These are phyloP conservation scores for Yamadazyma epiphylla DNA, from an alignment of 1,139 yeast species.

Conservation along the genomic window DNA sequence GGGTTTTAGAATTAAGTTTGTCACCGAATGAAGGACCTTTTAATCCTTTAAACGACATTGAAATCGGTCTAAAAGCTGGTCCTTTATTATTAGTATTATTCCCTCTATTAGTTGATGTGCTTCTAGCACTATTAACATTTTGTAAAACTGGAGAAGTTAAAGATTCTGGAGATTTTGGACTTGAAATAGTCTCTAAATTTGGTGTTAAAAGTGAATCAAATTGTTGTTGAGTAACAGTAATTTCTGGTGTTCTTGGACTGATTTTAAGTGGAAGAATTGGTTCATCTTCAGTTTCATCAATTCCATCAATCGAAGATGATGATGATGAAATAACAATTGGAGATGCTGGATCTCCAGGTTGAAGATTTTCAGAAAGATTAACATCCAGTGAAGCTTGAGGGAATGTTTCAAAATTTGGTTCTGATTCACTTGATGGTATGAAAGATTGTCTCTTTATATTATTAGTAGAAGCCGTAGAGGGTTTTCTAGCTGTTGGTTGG, in stretches of 20 bases:
- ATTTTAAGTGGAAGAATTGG: slow-evolving; percentile 1
- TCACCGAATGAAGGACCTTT: slow-evolving; percentile 53
- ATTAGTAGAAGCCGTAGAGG: neutral
- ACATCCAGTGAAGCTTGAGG: neutral
- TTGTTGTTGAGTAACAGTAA: slow-evolving; percentile 12
- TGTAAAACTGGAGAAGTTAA: slow-evolving; percentile 11
- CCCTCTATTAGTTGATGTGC: neutral
- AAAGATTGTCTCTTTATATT: neutral
- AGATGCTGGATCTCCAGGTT: slow-evolving; percentile 4
- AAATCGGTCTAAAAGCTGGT: slow-evolving; percentile 46
- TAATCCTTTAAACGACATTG: slow-evolving; percentile 66
- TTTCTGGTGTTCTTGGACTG: slow-evolving; percentile 10
- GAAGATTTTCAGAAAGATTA: neutral
- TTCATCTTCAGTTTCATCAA: slow-evolving; percentile 7
- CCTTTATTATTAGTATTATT: slow-evolving; percentile 1
- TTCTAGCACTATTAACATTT: slow-evolving; percentile 5
- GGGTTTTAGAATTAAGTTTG: slow-evolving; percentile 24
- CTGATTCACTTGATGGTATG: too few relatives aligned
- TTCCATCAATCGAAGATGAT: too few relatives aligned
- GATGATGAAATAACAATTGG: slow-evolving; percentile 14
- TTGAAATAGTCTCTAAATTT: slow-evolving; percentile 7
- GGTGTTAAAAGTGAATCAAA: slow-evolving; percentile 10
- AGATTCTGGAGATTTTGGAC: slow-evolving; percentile 11
- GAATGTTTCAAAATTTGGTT: neutral
- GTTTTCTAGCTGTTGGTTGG: too few relatives aligned